Percentiles rank a stretch among this genome's conserved stretches.
Evolutionary conservation across 2,329 filamentous ascomycete genomes (phyloP).

Genomic region (Ophiognomonia clavigignenti-juglandacearum): DNA sequence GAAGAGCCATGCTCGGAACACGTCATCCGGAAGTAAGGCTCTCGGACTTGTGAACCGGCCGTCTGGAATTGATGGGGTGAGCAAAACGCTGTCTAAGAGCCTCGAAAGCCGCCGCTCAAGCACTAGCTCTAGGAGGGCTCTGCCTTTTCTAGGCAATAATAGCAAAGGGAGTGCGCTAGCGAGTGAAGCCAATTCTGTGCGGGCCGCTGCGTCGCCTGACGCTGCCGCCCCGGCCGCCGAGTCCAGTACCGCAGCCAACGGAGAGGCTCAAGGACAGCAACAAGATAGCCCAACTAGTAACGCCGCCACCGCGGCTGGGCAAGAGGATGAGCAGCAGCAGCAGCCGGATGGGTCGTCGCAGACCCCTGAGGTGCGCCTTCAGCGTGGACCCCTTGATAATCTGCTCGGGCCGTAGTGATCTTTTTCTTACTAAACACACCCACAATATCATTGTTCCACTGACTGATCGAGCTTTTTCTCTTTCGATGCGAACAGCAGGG

Average conservation of each 20-base stretch:
- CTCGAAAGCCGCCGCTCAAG: constrained; percentile 89
- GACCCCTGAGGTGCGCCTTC: constrained; percentile 47
- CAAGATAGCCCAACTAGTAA: constrained; percentile 9
- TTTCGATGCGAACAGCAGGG: constrained; percentile 3
- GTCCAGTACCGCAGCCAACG: constrained; percentile 28
- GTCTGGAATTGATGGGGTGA: constrained; percentile 65
- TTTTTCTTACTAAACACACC: no score
- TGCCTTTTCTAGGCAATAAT: constrained; percentile 48
- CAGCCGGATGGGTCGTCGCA: constrained; percentile 19
- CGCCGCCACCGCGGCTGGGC: neutral
- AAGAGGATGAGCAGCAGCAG: constrained; percentile 18
- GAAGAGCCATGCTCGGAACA: constrained; percentile 41
- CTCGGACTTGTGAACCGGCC: constrained; percentile 30
- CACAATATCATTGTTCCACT: no score
- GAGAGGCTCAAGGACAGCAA: neutral
- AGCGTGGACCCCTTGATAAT: constrained; percentile 34
- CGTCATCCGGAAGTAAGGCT: constrained; percentile 37
- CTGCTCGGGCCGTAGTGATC: constrained; percentile 44
- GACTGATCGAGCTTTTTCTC: constrained; percentile 26
- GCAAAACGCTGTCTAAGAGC: constrained; percentile 77
- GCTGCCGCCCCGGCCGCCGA: constrained; percentile 7
- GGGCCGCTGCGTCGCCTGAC: constrained; percentile 37
- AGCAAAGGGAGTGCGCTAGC: constrained; percentile 48
- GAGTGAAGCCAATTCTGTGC: constrained; percentile 56
- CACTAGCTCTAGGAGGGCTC: constrained; percentile 73